Evolutionary conservation across 306 rosid species (phyloP).

Genomic region (Lotus japonicus): DNA sequence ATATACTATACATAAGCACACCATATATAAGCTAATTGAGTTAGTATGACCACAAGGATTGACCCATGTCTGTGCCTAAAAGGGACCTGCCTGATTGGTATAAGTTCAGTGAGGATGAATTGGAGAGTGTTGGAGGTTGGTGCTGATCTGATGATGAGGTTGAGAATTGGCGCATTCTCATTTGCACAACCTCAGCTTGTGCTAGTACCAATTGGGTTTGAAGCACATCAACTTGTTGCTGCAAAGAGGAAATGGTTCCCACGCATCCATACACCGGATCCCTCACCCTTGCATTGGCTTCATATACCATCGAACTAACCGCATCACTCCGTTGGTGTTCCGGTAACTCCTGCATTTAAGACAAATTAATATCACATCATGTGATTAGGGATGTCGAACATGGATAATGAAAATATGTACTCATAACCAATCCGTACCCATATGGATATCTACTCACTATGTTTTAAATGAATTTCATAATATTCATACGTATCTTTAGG

Average conservation of each 20-base stretch:
- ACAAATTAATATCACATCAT: too few relatives aligned
- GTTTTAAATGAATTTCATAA: too few relatives aligned
- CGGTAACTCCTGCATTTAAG: constrained; percentile 89
- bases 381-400: too few relatives aligned
- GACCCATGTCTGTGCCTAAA: too few relatives aligned
- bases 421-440: too few relatives aligned
- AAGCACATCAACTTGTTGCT: constrained; percentile 71
- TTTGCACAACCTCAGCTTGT: constrained; percentile 72
- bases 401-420: too few relatives aligned
- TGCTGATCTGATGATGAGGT: constrained; percentile 14
- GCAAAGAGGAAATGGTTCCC: constrained; percentile 88
- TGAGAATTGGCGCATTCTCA: constrained; percentile 48
- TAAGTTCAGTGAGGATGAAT: background rate
- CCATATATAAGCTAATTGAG: background rate
- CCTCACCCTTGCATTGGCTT: constrained; percentile 89
- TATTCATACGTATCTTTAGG: too few relatives aligned
- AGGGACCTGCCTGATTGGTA: constrained; percentile 20
- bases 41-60: constrained; percentile 79
- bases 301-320: constrained; percentile 93
- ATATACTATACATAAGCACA: too few relatives aligned
- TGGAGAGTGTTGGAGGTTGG: background rate
- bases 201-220: constrained; percentile 78
- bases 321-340: constrained; percentile 89
- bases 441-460: too few relatives aligned
- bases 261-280: constrained; percentile 95